These are phyloP conservation scores for Neurospora sp. DNA, from an alignment of 2,329 filamentous ascomycete genomes.

Conservation along the genomic window DNA sequence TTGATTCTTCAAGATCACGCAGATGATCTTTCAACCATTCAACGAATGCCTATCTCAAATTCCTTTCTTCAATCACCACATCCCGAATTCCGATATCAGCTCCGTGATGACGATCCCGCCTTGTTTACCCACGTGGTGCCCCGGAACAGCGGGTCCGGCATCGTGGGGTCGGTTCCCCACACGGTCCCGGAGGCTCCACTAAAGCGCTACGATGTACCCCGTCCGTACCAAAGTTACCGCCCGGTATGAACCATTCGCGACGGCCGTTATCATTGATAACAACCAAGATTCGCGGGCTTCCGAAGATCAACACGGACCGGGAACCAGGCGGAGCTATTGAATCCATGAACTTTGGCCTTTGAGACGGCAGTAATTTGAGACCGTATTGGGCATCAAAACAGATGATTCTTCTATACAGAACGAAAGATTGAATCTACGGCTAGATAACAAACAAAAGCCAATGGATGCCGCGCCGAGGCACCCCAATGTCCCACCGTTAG, in stretches of 20 bases:
- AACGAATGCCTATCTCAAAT: too few species aligned
- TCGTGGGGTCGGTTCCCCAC: background rate
- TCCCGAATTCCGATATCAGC: background rate
- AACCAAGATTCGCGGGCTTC: background rate
- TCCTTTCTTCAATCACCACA: background rate
- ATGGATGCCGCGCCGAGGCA: background rate
- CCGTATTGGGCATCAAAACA: background rate
- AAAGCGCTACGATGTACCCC: background rate
- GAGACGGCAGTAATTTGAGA: background rate
- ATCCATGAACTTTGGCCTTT: background rate
- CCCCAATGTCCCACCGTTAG: background rate
- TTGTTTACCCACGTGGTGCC: background rate
- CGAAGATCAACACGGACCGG: background rate
- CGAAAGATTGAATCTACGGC: background rate
- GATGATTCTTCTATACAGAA: background rate
- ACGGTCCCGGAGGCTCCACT: background rate
- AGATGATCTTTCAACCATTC: background rate
- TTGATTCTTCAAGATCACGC: background rate
- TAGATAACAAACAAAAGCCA: background rate
- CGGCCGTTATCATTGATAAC: background rate
- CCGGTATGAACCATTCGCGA: background rate
- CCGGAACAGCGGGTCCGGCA: background rate
- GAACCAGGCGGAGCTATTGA: background rate
- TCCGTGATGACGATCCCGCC: background rate
- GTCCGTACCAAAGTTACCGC: background rate